Evolutionary conservation across 2,329 filamentous ascomycete species (phyloP).

Genomic region (Clarireedia homoeocarpa): DNA sequence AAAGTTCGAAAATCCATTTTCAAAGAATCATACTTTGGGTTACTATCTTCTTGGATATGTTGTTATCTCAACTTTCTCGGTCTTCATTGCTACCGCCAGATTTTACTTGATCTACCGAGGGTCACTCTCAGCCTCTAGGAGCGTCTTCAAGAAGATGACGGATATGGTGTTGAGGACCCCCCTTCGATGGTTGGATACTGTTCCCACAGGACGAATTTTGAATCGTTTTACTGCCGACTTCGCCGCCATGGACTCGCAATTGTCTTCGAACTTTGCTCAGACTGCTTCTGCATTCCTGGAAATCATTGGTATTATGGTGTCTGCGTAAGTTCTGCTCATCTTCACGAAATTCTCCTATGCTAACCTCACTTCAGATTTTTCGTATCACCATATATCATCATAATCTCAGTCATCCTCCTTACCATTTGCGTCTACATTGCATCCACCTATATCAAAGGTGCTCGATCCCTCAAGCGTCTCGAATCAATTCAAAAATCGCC

Average conservation of each 20-base stretch:
- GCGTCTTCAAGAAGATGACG: slow-evolving; percentile 57
- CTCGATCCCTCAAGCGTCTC: slow-evolving; percentile 64
- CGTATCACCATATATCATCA: slow-evolving; percentile 57
- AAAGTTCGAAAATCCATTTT: neutral
- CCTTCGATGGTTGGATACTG: slow-evolving; percentile 68
- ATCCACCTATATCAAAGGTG: slow-evolving; percentile 54
- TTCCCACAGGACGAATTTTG: slow-evolving; percentile 64
- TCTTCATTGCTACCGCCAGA: slow-evolving; percentile 38
- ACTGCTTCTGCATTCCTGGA: slow-evolving; percentile 49
- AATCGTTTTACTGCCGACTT: slow-evolving; percentile 75
- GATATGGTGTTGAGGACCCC: slow-evolving; percentile 60
- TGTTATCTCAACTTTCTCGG: slow-evolving; percentile 47
- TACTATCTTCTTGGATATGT: slow-evolving; percentile 65
- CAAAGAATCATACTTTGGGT: slow-evolving; percentile 4
- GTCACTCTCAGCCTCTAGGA: slow-evolving; percentile 57
- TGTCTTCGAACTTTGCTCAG: slow-evolving; percentile 55
- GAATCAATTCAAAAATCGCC: slow-evolving; percentile 69
- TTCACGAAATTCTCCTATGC: neutral
- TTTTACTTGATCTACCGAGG: slow-evolving; percentile 55
- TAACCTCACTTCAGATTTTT: slow-evolving; percentile 31
- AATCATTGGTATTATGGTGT: slow-evolving; percentile 55
- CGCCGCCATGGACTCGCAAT: slow-evolving; percentile 57
- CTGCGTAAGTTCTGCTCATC: slow-evolving; percentile 33
- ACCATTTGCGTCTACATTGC: slow-evolving; percentile 34
- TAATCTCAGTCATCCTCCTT: slow-evolving; percentile 39